Evolutionary conservation across 495 filamentous ascomycete genomes (phyloP).

Genomic region (Umbilicaria muhlenbergii): DNA sequence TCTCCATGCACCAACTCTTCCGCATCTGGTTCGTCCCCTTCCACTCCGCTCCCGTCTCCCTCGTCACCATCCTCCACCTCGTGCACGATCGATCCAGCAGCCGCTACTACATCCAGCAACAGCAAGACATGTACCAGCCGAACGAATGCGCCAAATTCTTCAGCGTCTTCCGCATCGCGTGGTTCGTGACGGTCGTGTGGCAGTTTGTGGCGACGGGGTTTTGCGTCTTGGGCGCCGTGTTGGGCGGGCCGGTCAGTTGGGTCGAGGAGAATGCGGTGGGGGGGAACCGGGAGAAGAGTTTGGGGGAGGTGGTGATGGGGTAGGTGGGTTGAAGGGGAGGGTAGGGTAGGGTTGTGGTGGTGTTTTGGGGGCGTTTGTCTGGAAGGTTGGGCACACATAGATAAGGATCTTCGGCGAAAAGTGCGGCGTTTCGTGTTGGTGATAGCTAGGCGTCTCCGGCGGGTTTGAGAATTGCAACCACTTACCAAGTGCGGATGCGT

Average conservation of each 20-base stretch:
- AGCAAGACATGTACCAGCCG: constrained; percentile 73
- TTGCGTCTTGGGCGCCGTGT: neutral
- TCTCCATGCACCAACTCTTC: constrained; percentile 56
- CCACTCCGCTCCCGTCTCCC: constrained; percentile 45
- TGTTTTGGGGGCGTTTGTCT: no score
- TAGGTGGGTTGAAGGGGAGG: neutral
- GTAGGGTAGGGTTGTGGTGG: neutral
- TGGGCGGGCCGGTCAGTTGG: neutral
- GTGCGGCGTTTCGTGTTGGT: no score
- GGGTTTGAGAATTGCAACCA: no score
- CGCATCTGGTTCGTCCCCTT: constrained; percentile 47
- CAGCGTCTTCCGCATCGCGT: constrained; percentile 7
- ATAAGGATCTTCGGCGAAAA: no score
- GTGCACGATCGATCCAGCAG: constrained; percentile 1
- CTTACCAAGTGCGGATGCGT: no score
- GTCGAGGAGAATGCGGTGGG: constrained; percentile 5
- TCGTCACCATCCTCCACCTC: constrained; percentile 61
- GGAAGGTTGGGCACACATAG: no score
- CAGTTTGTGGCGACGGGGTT: constrained; percentile 9
- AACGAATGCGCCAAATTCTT: constrained; percentile 63
- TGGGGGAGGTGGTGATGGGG: constrained; percentile 5
- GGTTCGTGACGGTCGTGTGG: constrained; percentile 5
- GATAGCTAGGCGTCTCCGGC: no score
- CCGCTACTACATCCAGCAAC: constrained; percentile 51
- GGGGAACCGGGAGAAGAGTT: constrained; percentile 6